phyloP scores from a whole-genome alignment of 164 flowering plant genomes.

The Hamamelis virginiana region DNA sequence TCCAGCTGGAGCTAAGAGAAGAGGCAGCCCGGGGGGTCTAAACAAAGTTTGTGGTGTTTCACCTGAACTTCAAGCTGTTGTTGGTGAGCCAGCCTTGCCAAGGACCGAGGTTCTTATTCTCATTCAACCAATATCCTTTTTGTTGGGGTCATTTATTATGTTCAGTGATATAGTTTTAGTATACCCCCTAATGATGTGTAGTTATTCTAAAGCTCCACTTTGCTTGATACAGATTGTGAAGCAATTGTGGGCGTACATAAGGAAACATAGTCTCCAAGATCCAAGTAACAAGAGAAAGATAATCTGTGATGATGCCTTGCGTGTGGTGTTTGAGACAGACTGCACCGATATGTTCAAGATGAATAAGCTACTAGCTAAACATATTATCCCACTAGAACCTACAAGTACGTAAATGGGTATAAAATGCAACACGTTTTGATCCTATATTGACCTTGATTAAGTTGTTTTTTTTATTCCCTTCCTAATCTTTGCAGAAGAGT shows the following conservation, averaged over 20 bases:
- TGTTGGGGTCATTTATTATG: neutral
- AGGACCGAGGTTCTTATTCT: slow-evolving; percentile 72
- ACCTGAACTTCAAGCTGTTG: slow-evolving; percentile 84
- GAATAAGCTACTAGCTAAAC: slow-evolving; percentile 52
- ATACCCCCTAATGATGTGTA: neutral
- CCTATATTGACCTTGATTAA: neutral
- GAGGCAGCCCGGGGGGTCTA: slow-evolving; percentile 94
- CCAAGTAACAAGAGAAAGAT: slow-evolving; percentile 96
- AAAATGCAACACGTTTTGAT: neutral
- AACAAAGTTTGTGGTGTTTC: slow-evolving; percentile 93
- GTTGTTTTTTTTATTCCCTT: neutral
- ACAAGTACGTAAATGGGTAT: slow-evolving; percentile 45
- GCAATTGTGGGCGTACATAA: slow-evolving; percentile 94
- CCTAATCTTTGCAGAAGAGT: slow-evolving; percentile 46
- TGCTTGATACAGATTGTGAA: slow-evolving; percentile 73
- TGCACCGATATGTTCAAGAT: slow-evolving; percentile 93
- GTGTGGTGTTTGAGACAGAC: slow-evolving; percentile 86
- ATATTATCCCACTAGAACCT: slow-evolving; percentile 68
- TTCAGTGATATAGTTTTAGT: neutral
- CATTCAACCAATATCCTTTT: neutral
- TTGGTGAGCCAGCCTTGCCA: slow-evolving; percentile 80
- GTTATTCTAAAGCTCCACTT: slow-evolving; percentile 3
- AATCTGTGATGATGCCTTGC: slow-evolving; percentile 84
- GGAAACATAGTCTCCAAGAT: slow-evolving; percentile 92
- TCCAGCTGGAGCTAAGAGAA: slow-evolving; percentile 64